These are phyloP conservation scores for Coniochaeta sp. DNA, from an alignment of 2,329 filamentous ascomycete genomes.

Conservation along the genomic window DNA sequence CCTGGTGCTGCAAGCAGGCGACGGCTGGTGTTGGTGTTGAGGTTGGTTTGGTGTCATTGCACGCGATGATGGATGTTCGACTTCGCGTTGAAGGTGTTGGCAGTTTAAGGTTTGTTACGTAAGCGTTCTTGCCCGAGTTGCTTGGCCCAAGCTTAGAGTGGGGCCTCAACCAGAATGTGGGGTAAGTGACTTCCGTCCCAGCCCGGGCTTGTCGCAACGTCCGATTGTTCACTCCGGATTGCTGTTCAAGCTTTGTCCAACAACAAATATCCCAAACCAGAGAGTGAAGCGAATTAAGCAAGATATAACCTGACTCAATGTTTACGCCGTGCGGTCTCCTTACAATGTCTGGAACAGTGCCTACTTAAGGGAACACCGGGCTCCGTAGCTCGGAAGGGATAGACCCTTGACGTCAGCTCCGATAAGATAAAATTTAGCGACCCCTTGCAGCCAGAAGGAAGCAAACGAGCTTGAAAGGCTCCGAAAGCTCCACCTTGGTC, in stretches of 20 bases:
- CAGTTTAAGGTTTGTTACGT: neutral
- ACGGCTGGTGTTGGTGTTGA: conserved; percentile 6
- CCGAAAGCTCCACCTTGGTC: neutral
- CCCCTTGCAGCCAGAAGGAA: neutral
- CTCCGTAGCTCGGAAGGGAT: neutral
- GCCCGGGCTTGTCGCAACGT: too few species aligned
- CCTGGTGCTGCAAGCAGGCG: too few species aligned
- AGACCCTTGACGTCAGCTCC: conserved; percentile 3
- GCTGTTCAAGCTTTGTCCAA: neutral
- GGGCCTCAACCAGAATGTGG: neutral
- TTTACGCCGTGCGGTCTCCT: too few species aligned
- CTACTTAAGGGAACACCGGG: neutral
- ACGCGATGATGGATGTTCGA: neutral
- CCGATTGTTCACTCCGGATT: neutral
- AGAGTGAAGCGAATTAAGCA: too few species aligned
- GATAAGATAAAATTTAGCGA: conserved; percentile 5
- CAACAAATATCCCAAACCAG: too few species aligned
- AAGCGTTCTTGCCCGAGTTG: neutral
- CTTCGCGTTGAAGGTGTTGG: neutral
- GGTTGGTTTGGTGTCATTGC: too few species aligned
- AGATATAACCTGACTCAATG: too few species aligned
- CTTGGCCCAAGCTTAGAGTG: neutral
- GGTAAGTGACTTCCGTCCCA: neutral
- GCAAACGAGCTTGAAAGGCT: neutral
- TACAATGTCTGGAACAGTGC: neutral